These are phyloP conservation scores for Naganishia albida DNA, from an alignment of 1,284 basidiomycete species.

Conservation along the genomic window DNA sequence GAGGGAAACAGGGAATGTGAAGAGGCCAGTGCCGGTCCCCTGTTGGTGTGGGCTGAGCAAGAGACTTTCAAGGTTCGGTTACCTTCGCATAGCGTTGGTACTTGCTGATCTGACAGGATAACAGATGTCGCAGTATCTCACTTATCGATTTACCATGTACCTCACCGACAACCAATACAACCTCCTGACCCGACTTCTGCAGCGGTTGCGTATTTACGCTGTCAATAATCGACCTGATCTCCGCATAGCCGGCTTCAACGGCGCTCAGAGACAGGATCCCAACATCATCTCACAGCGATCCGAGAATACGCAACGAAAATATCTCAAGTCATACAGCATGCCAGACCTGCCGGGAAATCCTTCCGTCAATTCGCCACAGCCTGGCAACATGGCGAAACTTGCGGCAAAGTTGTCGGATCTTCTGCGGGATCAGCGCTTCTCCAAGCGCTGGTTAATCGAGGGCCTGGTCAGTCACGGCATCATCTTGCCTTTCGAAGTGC, in stretches of 20 bases:
- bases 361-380: not conserved
- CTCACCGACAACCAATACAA: slow-evolving; percentile 20
- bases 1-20: slow-evolving; percentile 6
- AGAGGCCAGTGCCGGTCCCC: slow-evolving; percentile 16
- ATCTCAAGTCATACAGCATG: slow-evolving; percentile 11
- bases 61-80: slow-evolving; percentile 32
- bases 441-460: slow-evolving; percentile 47
- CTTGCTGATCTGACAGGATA: not conserved
- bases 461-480: slow-evolving; percentile 51
- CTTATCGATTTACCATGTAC: slow-evolving; percentile 32
- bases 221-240: slow-evolving; percentile 21
- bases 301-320: slow-evolving; percentile 12
- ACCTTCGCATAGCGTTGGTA: not conserved
- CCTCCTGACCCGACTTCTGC: slow-evolving; percentile 18
- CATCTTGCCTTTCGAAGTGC: slow-evolving; percentile 42
- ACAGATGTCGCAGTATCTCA: slow-evolving; percentile 28
- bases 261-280: slow-evolving; percentile 18
- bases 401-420: slow-evolving; percentile 34
- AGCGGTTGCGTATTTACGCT: slow-evolving; percentile 23
- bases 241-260: slow-evolving; percentile 17
- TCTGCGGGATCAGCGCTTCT: slow-evolving; percentile 37
- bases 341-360: slow-evolving; percentile 3
- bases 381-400: slow-evolving; percentile 29
- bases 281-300: slow-evolving; percentile 21
- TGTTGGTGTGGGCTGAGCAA: slow-evolving; percentile 28